Base-by-base conservation (phyloP, 305 asterid species). In the Solanum hybrid region DNA sequence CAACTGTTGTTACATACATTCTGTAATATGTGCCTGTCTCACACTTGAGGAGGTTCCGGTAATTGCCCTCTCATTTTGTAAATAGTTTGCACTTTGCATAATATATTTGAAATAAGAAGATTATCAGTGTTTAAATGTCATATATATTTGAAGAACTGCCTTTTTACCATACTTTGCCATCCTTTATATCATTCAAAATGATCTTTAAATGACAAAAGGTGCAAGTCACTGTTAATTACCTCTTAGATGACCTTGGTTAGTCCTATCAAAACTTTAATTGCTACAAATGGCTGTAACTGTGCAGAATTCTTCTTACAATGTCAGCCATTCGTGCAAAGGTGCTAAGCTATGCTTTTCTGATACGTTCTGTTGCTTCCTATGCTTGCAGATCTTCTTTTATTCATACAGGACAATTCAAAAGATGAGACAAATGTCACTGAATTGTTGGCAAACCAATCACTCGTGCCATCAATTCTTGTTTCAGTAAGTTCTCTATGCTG, bases 351-450 rank as follows among this genome's bases (percentile, higher is more conserved):
- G 88, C 41, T 45, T 83, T 83, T 51, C 72, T 83, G 88, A 83
- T 51, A 45, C 32, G 22, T 17, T 22, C 37, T 83, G 39, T 83
- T 39, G 39, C 33, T 91, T 89, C 75, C 37, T 17, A 65, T 83
- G 88, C 83, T 83, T 93, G 92, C 91, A 96, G 99, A 98, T 87
- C 98, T 96, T 91, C 95, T 96, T 87, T 88, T 95, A 91, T 95
- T 98, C 78, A 96, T 96, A 77, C 97, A 95, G 90, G 97, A 96
- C 22, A 84, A 95, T 85, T 91, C 95, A 89, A 93, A 88, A 37
- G 97, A 93, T 73, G 94, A 91, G 89, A 76, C 94, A 79, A 95
- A 95, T 41, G 78, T 92, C 93, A 93, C 92, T 93, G 91, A 92
- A 90, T 41, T 93, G 89, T 91, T 95, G 90, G 92, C 92, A 31